Conservation (phyloP, 441 rosid genomes). For the Francoa sonchifolia region DNA sequence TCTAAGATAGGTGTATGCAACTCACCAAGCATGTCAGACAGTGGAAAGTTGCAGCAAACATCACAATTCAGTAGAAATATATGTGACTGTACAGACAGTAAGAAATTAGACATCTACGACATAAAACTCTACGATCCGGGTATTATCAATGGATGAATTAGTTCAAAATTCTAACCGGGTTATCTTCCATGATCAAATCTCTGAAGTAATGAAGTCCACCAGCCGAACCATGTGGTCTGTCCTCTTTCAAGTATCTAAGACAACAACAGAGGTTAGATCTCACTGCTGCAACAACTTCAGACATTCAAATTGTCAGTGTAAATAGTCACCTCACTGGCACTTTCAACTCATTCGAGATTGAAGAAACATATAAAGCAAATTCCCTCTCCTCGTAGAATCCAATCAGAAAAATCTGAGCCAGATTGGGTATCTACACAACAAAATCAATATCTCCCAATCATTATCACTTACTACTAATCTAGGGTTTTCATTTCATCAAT, state of each 20-base stretch:
- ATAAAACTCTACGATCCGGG: neutral
- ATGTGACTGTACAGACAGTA: slow-evolving; percentile 37
- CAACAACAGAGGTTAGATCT: too few relatives aligned
- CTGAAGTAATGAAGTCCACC: slow-evolving; percentile 83
- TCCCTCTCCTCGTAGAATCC: slow-evolving; percentile 86
- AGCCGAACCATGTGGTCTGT: slow-evolving; percentile 88
- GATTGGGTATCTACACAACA: slow-evolving; percentile 47
- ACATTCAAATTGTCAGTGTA: neutral
- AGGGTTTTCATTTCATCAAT: neutral
- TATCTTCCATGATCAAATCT: slow-evolving; percentile 67
- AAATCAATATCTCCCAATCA: slow-evolving; percentile 4
- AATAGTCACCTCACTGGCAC: slow-evolving; percentile 58
- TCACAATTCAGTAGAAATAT: slow-evolving; percentile 70
- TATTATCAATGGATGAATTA: too few relatives aligned
- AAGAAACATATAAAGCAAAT: slow-evolving; percentile 67
- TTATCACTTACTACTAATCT: neutral
- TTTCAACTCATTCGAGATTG: slow-evolving; percentile 72
- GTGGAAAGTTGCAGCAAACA: slow-evolving; percentile 89
- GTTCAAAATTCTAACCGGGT: slow-evolving; percentile 34
- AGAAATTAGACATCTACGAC: neutral
- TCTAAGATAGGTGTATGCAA: slow-evolving; percentile 5
- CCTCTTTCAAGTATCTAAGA: slow-evolving; percentile 74
- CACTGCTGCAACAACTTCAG: neutral
- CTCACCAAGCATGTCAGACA: slow-evolving; percentile 66
- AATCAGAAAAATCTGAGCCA: slow-evolving; percentile 62